These are phyloP conservation scores for Aspergillus sojae DNA, from an alignment of 2,329 filamentous ascomycete species.

Conservation along the genomic window DNA sequence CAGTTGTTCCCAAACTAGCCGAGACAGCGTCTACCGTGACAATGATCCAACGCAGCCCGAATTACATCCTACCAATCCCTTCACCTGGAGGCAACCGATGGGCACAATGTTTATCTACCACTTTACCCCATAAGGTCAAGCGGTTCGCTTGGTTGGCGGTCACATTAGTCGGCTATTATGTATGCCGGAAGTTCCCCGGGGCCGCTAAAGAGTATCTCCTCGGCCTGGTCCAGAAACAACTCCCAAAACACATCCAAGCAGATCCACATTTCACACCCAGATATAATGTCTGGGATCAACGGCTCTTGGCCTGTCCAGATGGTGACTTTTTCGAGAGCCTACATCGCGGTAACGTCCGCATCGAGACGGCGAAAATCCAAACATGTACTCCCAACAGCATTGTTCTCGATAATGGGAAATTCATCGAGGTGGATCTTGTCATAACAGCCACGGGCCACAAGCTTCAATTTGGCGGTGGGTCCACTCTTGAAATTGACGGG, in stretches of 20 bases:
- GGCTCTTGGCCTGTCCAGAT: neutral
- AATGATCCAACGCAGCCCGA: no score
- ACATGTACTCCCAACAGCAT: neutral
- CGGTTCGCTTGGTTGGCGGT: no score
- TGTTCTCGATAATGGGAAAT: neutral
- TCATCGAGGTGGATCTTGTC: neutral
- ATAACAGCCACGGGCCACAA: neutral
- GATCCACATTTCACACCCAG: neutral
- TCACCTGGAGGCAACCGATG: no score
- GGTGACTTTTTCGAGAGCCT: neutral
- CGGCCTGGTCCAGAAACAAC: neutral
- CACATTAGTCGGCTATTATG: no score
- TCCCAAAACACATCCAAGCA: neutral
- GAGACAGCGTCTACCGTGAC: no score
- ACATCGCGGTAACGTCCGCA: neutral
- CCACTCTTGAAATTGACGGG: neutral
- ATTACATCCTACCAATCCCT: no score
- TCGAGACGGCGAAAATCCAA: neutral
- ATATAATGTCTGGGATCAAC: neutral
- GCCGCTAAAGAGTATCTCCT: no score
- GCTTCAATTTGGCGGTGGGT: neutral
- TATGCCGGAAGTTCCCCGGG: no score
- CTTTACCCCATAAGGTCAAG: no score
- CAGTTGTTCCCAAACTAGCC: no score
- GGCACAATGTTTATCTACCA: no score